Conservation (phyloP, 768 basidiomycete species). For the Lactarius tabidus region DNA sequence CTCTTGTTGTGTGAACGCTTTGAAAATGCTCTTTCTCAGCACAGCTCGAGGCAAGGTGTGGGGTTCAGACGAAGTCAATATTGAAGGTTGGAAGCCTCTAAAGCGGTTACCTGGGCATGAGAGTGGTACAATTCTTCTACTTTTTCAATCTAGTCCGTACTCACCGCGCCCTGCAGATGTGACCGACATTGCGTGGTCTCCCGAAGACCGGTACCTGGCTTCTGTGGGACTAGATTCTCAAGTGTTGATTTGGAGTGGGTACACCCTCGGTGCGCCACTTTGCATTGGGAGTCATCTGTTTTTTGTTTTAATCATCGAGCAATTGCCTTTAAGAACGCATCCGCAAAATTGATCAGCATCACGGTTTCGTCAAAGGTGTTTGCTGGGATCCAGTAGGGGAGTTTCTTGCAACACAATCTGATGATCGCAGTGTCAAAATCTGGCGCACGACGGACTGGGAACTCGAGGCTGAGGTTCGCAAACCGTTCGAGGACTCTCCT, state of each 20-base stretch:
- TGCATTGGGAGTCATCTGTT: background rate
- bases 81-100: conserved; percentile 96
- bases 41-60: conserved; percentile 82
- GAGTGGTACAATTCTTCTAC: conserved; percentile 57
- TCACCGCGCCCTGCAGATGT: conserved; percentile 56
- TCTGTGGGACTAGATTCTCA: conserved; percentile 91
- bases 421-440: conserved; percentile 94
- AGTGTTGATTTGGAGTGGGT: conserved; percentile 92
- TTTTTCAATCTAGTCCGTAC: conserved; percentile 10
- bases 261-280: conserved; percentile 64
- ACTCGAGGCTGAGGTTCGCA: conserved; percentile 75
- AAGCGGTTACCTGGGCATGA: conserved; percentile 91
- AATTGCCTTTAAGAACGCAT: conserved; percentile 57
- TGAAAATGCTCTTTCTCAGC: conserved; percentile 36
- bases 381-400: conserved; percentile 99
- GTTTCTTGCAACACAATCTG: conserved; percentile 95
- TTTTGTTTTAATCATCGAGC: background rate
- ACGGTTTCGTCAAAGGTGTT: conserved; percentile 97
- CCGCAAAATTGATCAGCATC: conserved; percentile 79
- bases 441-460: conserved; percentile 95
- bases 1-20: background rate
- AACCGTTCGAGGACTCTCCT: conserved; percentile 92
- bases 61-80: conserved; percentile 93
- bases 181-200: conserved; percentile 92
- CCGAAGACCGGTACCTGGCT: conserved; percentile 87